Percentiles rank a stretch among this genome's conserved stretches.
phyloP scores from a whole-genome alignment of 305 asterid genomes.

The Rubia peregrina region DNA sequence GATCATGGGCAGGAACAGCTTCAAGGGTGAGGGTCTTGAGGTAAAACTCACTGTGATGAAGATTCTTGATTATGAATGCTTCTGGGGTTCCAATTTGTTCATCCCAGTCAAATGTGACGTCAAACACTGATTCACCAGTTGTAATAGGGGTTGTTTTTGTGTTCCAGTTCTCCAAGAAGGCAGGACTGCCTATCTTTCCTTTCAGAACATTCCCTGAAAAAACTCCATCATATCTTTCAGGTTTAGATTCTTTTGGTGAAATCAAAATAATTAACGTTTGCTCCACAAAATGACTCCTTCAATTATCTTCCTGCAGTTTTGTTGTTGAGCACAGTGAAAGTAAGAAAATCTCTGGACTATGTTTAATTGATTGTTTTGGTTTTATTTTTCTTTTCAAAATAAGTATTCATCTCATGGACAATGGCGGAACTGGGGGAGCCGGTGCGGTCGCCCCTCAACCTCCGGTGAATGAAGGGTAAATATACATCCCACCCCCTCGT shows the following conservation, averaged over 20 bases:
- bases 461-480: too few species aligned
- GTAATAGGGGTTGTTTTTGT: constrained; percentile 7
- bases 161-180: constrained; percentile 31
- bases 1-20: constrained; percentile 45
- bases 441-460: too few species aligned
- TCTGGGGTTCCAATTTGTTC: constrained; percentile 53
- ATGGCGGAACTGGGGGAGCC: too few species aligned
- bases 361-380: too few species aligned
- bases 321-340: neutral
- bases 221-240: too few species aligned
- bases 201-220: constrained; percentile 23
- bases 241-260: too few species aligned
- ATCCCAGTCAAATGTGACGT: constrained; percentile 46
- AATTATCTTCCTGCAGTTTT: neutral
- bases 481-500: too few species aligned
- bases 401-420: too few species aligned
- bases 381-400: too few species aligned
- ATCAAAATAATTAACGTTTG: too few species aligned
- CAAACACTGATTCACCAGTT: constrained; percentile 37
- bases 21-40: constrained; percentile 60
- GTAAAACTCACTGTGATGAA: constrained; percentile 49
- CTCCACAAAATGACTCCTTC: neutral
- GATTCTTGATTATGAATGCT: constrained; percentile 43
- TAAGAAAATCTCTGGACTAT: too few species aligned
- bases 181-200: constrained; percentile 50